Percentiles rank a stretch among this genome's conserved stretches.
Evolutionary conservation across 2,329 filamentous ascomycete species (phyloP).

Genomic region (Penicillium sp.): DNA sequence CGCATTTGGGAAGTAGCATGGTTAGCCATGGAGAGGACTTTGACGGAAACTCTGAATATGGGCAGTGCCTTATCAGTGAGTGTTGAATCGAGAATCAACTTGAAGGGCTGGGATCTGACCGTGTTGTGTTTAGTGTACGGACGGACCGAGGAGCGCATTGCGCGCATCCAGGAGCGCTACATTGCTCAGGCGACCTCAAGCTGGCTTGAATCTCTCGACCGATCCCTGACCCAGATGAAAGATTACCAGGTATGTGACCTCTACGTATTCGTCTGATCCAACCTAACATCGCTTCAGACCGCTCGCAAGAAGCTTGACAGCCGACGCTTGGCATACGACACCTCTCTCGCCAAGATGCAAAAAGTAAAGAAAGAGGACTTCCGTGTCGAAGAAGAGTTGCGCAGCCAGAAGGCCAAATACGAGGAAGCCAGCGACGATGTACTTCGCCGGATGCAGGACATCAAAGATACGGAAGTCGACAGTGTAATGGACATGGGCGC

Average conservation of each 20-base stretch:
- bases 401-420: conserved; percentile 88
- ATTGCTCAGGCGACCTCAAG: conserved; percentile 69
- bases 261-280: neutral
- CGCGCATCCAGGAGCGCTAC: conserved; percentile 78
- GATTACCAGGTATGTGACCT: conserved; percentile 73
- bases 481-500: conserved; percentile 71
- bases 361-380: conserved; percentile 94
- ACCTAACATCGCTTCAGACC: conserved; percentile 43
- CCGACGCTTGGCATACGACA: conserved; percentile 83
- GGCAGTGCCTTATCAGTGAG: conserved; percentile 71
- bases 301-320: conserved; percentile 92
- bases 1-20: conserved; percentile 78
- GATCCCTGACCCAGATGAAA: conserved; percentile 89
- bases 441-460: conserved; percentile 86
- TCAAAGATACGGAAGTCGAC: conserved; percentile 85
- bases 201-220: conserved; percentile 89
- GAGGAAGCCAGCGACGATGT: conserved; percentile 94
- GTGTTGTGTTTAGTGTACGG: conserved; percentile 57
- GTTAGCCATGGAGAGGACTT: conserved; percentile 87
- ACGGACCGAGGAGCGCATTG: conserved; percentile 80
- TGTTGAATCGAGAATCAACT: conserved; percentile 8
- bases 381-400: conserved; percentile 84
- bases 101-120: conserved; percentile 1
- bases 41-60: conserved; percentile 83
- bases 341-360: conserved; percentile 81